These are phyloP conservation scores for Annulohypoxylon bovei DNA, from an alignment of 495 filamentous ascomycete genomes.

Conservation along the genomic window DNA sequence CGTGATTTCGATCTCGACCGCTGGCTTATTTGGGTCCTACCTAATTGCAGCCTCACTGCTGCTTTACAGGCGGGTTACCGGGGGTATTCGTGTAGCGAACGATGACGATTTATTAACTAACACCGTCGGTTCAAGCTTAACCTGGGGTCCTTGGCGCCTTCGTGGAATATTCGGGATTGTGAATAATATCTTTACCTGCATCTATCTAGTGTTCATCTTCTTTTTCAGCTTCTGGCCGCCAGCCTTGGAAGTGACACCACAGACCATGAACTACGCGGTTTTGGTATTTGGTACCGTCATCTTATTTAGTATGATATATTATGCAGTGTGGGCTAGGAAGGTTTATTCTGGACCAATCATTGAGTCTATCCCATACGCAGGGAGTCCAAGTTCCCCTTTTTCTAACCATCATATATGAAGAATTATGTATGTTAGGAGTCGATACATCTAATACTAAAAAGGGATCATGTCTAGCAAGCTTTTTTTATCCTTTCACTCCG, in stretches of 20 bases:
- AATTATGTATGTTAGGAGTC: no score
- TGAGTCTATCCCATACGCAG: slow-evolving; percentile 1
- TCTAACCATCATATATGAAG: neutral
- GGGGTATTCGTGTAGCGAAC: neutral
- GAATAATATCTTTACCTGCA: slow-evolving; percentile 3
- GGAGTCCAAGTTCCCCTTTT: neutral
- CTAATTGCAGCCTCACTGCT: neutral
- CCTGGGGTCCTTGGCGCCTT: slow-evolving; percentile 2
- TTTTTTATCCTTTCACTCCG: no score
- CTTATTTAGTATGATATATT: neutral
- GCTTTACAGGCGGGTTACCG: neutral
- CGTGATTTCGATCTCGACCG: slow-evolving; percentile 2
- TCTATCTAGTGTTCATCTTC: slow-evolving; percentile 2
- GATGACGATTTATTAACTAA: neutral
- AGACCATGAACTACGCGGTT: neutral
- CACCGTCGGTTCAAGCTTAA: neutral
- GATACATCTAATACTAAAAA: no score
- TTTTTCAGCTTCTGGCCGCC: slow-evolving; percentile 11
- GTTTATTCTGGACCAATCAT: neutral
- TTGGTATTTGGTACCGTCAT: neutral
- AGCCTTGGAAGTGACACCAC: neutral
- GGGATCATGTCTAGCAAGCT: no score
- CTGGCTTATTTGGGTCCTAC: slow-evolving; percentile 1
- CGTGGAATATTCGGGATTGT: neutral
- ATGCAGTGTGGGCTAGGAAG: slow-evolving; percentile 1